Evolutionary conservation across 768 basidiomycete genomes (phyloP), one percentile per base, ranked within the genome.

Genomic region (Mycena chlorophos): DNA sequence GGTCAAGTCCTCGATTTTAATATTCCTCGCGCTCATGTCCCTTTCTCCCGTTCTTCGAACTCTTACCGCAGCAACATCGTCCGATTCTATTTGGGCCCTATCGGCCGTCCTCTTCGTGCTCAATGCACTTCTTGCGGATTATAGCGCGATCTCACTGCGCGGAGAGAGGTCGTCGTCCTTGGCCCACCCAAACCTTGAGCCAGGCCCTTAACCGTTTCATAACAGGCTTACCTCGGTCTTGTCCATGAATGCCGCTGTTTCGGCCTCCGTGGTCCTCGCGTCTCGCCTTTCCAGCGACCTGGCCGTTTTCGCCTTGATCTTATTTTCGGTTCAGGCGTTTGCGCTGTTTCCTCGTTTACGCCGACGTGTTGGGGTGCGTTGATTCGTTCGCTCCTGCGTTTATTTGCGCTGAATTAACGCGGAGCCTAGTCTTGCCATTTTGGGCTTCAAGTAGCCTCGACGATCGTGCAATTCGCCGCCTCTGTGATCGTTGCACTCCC

Each of bases 11-110:
- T 88, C 89, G 5, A 78, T 98, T 40, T 78, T 98, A 55, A 89
- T 95, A 61, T 91, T 96, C 66, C 80, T 97, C 22, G 83, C 91
- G 5, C 80, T 99, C 56, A 85, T 97, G 76, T 87, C 94, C 16
- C 78, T 98, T 52, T 88, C 94, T 3, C 97, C 97, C 14, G 89
- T 98, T 10, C 76, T 98, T 53, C 84, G 88, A 65, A 98, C 96
- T 4, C 74, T 99, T 66, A 96, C 94, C 26, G 89, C 91, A 34
- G 92, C 95, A 23, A 98, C 95, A 3, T 97, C 96, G 34, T 91
- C 91, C 13, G 97, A 99, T 69, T 94, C 94, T 26, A 95, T 98
- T 61, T 98, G 94, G 94, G 94, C 96, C 5, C 73, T 98, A 49
- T 84, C 93, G n/a, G 90, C 91, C 3, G 78, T 79, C 49, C 81